Evolutionary conservation across 495 filamentous ascomycete species (phyloP), one percentile per base, ranked within the genome.

Genomic region (Rusavskia elegans): DNA sequence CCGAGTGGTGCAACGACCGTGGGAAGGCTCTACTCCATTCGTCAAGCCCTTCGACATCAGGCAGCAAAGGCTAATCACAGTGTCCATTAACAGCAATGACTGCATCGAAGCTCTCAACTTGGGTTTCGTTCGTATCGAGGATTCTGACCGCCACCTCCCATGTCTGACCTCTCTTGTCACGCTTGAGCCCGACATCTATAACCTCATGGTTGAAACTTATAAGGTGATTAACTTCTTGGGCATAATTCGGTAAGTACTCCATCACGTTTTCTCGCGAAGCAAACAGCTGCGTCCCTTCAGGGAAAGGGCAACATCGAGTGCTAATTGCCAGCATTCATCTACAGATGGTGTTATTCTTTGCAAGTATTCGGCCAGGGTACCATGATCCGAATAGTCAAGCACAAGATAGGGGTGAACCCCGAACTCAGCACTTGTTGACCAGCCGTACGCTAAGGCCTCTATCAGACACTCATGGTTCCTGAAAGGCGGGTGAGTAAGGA

Each of bases 1-100:
- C 93, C 14, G 89, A 87, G 63, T 96, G 89, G 0, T 76, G 76
- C 23, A 95, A 82, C 1, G 71, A 54, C 0, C 71, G 74, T 0
- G 83, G 84, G 53, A 84, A 75, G 3, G 65, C 58, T 35, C 64
- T 53, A 59, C 83, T 71, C 79, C 78, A 75, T 48, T 58, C 62
- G 49, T 62, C 49, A 16, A 83, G 71, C 4, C 80, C 79, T 1
- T 60, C 48, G 10, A 83, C 75, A 27, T 72, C 64, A 0, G 88
- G 88, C 11, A 90, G 67, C 62, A 75, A 84, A 2, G 82, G 81
- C n/a, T 81, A 75, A 19, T 74, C 74, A 61, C 82, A 92, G 59
- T 93, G 87, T 0, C 88, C 87, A 54, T 73, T 87, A 8, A 84
- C 84, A 21, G 87, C 79, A 2, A 90, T 77, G 40, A 42, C 40